These are phyloP conservation scores for Massospora cicadina DNA, from an alignment of 371 early-diverging fungal genomes.

Conservation along the genomic window DNA sequence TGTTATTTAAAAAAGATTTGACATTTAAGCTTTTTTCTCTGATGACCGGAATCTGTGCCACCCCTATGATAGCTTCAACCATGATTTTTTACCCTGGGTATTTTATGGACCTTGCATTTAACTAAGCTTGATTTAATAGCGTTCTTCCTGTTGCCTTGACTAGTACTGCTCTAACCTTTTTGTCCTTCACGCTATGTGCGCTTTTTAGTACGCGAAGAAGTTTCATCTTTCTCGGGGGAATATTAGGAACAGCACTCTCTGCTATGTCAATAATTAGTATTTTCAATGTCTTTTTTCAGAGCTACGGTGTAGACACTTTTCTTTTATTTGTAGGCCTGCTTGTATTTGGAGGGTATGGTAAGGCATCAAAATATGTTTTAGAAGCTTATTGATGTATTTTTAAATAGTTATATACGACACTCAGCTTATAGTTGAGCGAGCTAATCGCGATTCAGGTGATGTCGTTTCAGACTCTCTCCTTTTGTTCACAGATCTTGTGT, in stretches of 20 bases:
- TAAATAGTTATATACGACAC: conserved; percentile 26
- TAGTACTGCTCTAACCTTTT: conserved; percentile 19
- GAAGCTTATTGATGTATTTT: not conserved
- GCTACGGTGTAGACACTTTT: conserved; percentile 14
- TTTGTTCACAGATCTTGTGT: conserved; percentile 23
- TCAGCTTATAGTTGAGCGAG: conserved; percentile 23
- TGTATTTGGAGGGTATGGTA: conserved; percentile 19
- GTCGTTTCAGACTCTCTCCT: conserved; percentile 17
- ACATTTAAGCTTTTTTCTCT: conserved; percentile 8
- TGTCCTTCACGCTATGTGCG: conserved; percentile 18
- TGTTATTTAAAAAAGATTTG: not conserved
- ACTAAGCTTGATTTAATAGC: conserved; percentile 3
- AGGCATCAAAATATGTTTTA: not conserved
- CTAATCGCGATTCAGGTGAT: conserved; percentile 17
- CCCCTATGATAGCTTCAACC: conserved; percentile 1
- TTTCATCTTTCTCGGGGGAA: conserved; percentile 19
- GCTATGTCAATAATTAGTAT: conserved; percentile 15
- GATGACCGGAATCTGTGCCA: not conserved
- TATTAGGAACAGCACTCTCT: conserved; percentile 17
- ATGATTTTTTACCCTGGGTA: conserved; percentile 9
- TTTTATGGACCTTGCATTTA: not conserved
- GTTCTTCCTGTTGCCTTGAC: conserved; percentile 13
- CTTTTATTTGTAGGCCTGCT: conserved; percentile 24
- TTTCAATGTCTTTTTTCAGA: conserved; percentile 20
- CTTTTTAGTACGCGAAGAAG: conserved; percentile 16